phyloP scores from a whole-genome alignment of 116 monocot species.

The Trichopus zeylanicus region DNA sequence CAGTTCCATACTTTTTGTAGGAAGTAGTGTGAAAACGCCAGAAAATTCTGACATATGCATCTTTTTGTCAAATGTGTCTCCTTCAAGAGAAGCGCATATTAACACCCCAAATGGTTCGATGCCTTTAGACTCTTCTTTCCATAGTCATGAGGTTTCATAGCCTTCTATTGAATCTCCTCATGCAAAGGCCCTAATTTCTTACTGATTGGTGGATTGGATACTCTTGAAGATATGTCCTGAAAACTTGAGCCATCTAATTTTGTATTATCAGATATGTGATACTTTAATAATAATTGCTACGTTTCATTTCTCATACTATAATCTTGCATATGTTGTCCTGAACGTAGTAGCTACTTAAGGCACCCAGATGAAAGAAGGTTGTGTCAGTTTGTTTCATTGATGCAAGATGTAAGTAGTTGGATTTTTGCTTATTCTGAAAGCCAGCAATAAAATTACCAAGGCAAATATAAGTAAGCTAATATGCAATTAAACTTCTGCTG shows the following conservation, averaged over 20 bases:
- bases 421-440: no score
- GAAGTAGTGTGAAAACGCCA: constrained; percentile 7
- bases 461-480: no score
- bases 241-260: not conserved
- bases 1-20: constrained; percentile 18
- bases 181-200: constrained; percentile 15
- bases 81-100: constrained; percentile 1
- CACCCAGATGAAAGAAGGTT: not conserved
- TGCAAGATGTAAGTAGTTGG: no score
- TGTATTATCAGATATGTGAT: not conserved
- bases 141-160: constrained; percentile 11
- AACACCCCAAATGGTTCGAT: constrained; percentile 14
- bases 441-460: no score
- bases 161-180: constrained; percentile 4
- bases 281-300: not conserved
- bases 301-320: not conserved
- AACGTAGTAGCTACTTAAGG: not conserved
- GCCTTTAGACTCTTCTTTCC: not conserved
- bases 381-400: not conserved
- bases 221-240: constrained; percentile 9
- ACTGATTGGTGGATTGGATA: constrained; percentile 23
- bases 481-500: no score
- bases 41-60: constrained; percentile 6
- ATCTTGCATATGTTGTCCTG: not conserved
- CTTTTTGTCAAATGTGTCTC: constrained; percentile 2